Conservation (phyloP, 1,284 basidiomycete genomes). For the Singerocomus rubriflavus region DNA sequence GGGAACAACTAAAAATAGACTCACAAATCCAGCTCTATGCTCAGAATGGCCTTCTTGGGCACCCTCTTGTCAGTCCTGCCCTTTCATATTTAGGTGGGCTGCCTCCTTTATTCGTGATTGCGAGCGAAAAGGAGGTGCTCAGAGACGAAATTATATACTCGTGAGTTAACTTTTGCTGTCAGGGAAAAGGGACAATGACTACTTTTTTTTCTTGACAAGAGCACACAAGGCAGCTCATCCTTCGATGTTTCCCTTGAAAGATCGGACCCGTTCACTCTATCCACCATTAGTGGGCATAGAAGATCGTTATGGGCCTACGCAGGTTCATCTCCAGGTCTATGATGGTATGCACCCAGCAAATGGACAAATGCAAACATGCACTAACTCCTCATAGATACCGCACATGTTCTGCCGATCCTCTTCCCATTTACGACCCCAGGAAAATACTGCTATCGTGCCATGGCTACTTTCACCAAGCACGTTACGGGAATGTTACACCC, state of each 20-base stretch:
- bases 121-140: slow-evolving; percentile 88
- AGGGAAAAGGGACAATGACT: neutral
- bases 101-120: slow-evolving; percentile 84
- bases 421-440: slow-evolving; percentile 83
- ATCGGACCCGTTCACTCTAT: slow-evolving; percentile 60
- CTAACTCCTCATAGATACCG: slow-evolving; percentile 48
- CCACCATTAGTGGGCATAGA: slow-evolving; percentile 69
- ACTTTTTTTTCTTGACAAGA: slow-evolving; percentile 38
- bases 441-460: slow-evolving; percentile 74
- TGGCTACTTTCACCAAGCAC: slow-evolving; percentile 64
- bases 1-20: slow-evolving; percentile 54
- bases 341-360: slow-evolving; percentile 48
- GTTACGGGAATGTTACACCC: slow-evolving; percentile 47
- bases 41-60: slow-evolving; percentile 77
- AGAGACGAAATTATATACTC: slow-evolving; percentile 90
- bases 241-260: slow-evolving; percentile 63
- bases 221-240: slow-evolving; percentile 94
- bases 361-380: neutral
- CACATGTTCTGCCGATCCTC: slow-evolving; percentile 74
- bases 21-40: slow-evolving; percentile 89
- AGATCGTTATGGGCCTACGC: slow-evolving; percentile 62
- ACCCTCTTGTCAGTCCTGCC: slow-evolving; percentile 86
- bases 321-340: slow-evolving; percentile 89
- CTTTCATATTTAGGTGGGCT: slow-evolving; percentile 88
- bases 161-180: slow-evolving; percentile 43